Evolutionary conservation across 306 rosid genomes (phyloP), one percentile per base, ranked within the genome.

Genomic region (Prunus kanzakura): DNA sequence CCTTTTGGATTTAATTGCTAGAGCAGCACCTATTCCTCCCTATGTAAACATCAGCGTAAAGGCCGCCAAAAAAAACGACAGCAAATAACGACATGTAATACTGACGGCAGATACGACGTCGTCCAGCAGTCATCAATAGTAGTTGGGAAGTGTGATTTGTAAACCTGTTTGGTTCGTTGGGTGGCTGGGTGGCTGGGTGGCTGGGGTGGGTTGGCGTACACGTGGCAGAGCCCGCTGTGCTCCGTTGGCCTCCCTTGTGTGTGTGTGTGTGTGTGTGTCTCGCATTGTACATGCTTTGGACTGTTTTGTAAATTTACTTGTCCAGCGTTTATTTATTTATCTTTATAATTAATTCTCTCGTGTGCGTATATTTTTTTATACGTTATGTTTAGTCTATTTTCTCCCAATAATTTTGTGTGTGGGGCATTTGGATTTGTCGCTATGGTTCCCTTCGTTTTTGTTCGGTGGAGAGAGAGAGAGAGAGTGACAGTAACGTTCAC

Each of bases 161-260:
- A 64, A 32, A 35, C 69, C 11, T 13, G 22, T 11, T 23, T 18
- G 81, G 29, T 57, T 16, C 29, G 27, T 35, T 9, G 30, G 6
- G n/a, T n/a, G n/a, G n/a, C n/a, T n/a, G n/a, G n/a, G n/a, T n/a
- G n/a, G n/a, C n/a, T n/a, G n/a, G n/a, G 81, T 70, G 84, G 67
- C 43, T 69, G 64, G 76, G 60, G 76, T 35, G 76, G 60, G 76
- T 25, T 38, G 54, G 47, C 69, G 11, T 46, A 78, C 43, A 72
- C 77, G 72, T 68, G 84, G 76, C 69, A 16, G 19, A 3, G 30
- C 43, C 47, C 69, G 20, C 25, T 30, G 69, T 35, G 41, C 25
- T 4, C 9, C 14, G 6, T 46, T 57, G 67, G 66, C 18, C 27
- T 4, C 58, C 27, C 6, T 29, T 29, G 8, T 19, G 46, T 27